Evolutionary conservation across 1,284 basidiomycete genomes (phyloP).

Genomic region (Sanghuangporus sanghuang): DNA sequence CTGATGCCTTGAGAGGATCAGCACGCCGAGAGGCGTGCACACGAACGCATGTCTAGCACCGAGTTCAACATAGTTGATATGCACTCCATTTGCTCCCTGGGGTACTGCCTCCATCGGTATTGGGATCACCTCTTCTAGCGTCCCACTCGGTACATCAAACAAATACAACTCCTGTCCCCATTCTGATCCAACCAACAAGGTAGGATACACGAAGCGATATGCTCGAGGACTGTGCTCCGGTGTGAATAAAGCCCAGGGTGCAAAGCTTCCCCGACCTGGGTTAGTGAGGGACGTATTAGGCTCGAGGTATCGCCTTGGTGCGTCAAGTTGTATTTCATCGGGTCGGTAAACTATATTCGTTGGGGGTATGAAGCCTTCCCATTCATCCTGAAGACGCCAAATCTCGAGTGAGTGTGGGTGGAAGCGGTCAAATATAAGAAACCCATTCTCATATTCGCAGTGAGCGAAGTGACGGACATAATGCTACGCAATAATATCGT

Average conservation of each 20-base stretch:
- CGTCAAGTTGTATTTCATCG: slow-evolving; percentile 30
- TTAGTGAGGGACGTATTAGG: background rate
- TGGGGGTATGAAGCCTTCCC: slow-evolving; percentile 23
- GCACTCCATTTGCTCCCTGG: slow-evolving; percentile 22
- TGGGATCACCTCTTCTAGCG: slow-evolving; percentile 40
- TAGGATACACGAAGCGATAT: slow-evolving; percentile 65
- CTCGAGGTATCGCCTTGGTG: slow-evolving; percentile 18
- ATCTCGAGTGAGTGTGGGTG: slow-evolving; percentile 53
- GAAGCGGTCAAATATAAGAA: slow-evolving; percentile 59
- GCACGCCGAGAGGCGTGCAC: slow-evolving; percentile 42
- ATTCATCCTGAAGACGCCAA: slow-evolving; percentile 43
- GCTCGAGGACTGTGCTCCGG: slow-evolving; percentile 45
- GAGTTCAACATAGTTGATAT: slow-evolving; percentile 63
- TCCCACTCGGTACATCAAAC: slow-evolving; percentile 52
- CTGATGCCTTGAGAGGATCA: slow-evolving; percentile 48
- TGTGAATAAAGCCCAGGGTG: slow-evolving; percentile 50
- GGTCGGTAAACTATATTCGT: slow-evolving; percentile 23
- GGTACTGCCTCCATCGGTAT: slow-evolving; percentile 17
- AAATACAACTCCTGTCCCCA: slow-evolving; percentile 40
- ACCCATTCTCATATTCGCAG: slow-evolving; percentile 69
- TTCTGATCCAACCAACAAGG: slow-evolving; percentile 43
- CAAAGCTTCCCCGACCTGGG: slow-evolving; percentile 41
- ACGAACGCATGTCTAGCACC: slow-evolving; percentile 55
- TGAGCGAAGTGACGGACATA: slow-evolving; percentile 59
- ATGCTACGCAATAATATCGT: slow-evolving; percentile 28